These are phyloP conservation scores for Trypanosoma cruzi DNA, from an alignment of 208 protist species.

Conservation along the genomic window DNA sequence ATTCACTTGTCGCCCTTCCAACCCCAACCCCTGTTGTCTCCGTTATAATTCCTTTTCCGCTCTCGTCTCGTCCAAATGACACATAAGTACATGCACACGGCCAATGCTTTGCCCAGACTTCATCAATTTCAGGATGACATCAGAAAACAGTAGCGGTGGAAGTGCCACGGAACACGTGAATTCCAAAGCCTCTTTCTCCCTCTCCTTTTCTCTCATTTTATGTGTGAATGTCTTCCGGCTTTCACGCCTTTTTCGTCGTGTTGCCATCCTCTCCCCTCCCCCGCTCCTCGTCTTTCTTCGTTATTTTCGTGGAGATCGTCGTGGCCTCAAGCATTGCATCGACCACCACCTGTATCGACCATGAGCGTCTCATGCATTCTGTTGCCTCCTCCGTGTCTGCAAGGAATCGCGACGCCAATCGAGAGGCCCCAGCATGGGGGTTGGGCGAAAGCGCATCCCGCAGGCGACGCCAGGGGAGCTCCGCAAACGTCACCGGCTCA, in stretches of 20 bases:
- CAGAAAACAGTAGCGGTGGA: background rate
- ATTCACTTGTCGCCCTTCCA: no score
- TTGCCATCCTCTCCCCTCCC: background rate
- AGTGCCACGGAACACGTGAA: background rate
- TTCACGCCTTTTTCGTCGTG: background rate
- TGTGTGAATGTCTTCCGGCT: background rate
- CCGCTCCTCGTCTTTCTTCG: background rate
- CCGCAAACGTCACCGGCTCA: background rate
- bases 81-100: background rate
- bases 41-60: no score
- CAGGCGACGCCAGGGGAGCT: constrained; percentile 4
- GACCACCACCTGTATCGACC: constrained; percentile 10
- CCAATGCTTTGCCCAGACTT: background rate
- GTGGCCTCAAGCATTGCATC: constrained; percentile 11
- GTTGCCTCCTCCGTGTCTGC: constrained; percentile 1
- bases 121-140: background rate
- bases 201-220: background rate
- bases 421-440: background rate
- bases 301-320: background rate
- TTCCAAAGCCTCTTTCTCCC: background rate
- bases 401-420: background rate
- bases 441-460: constrained; percentile 1
- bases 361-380: background rate
- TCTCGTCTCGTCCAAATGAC: no score
- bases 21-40: no score